phyloP scores from a whole-genome alignment of 345 rosid species.

The Eucalyptus caleyi region DNA sequence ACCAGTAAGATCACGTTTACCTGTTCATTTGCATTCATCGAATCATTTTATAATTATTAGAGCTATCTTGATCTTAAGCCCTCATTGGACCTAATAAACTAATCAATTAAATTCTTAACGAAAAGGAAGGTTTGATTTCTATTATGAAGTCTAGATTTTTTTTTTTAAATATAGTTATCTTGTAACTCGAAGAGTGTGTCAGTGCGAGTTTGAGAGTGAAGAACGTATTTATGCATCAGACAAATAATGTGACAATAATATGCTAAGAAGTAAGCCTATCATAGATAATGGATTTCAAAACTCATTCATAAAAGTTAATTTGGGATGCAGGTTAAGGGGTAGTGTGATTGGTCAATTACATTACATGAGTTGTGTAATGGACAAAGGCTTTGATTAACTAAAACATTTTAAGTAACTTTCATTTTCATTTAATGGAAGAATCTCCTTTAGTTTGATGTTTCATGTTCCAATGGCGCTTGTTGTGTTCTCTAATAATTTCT shows the following conservation, averaged over 20 bases:
- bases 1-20: neutral
- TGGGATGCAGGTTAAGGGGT: neutral
- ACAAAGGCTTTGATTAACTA: too few species aligned
- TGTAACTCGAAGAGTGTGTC: neutral
- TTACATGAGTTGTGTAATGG: neutral
- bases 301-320: neutral
- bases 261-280: neutral
- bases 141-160: neutral
- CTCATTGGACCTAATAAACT: too few species aligned
- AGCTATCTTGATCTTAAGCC: too few species aligned
- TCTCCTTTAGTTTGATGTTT: neutral
- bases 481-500: neutral
- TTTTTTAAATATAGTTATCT: too few species aligned
- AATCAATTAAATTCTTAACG: too few species aligned
- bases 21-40: neutral
- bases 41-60: too few species aligned
- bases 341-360: neutral
- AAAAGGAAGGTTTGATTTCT: neutral
- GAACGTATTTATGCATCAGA: neutral
- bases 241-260: rapidly evolving
- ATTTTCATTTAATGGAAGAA: neutral
- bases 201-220: neutral
- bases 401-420: too few species aligned
- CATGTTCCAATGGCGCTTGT: neutral
- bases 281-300: rapidly evolving